phyloP scores from a whole-genome alignment of 2,329 filamentous ascomycete genomes.

The Colletotrichum chrysophilum region DNA sequence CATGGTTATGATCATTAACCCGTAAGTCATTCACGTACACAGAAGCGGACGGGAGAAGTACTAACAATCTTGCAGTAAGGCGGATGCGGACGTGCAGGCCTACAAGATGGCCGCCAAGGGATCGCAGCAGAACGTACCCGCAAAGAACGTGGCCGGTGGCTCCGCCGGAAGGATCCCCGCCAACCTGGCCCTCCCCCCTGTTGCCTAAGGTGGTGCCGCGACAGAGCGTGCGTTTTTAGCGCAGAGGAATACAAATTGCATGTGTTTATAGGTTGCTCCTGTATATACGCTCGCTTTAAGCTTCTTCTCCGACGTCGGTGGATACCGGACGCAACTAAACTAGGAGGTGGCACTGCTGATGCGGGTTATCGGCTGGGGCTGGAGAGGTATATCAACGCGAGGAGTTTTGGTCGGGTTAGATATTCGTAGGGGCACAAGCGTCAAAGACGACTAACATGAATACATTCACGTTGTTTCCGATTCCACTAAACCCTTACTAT shows the following conservation, averaged over 20 bases:
- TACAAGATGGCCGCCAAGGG: not conserved
- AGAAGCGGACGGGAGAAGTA: not conserved
- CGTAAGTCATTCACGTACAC: slow-evolving; percentile 29
- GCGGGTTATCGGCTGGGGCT: not conserved
- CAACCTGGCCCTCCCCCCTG: not conserved
- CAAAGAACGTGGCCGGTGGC: slow-evolving; percentile 12
- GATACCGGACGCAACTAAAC: not conserved
- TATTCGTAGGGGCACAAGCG: not conserved
- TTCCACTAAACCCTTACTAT: rapidly evolving
- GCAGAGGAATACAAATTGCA: not conserved
- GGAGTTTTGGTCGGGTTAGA: not conserved
- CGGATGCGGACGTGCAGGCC: slow-evolving; percentile 3
- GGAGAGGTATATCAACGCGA: not conserved
- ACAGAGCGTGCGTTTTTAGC: not conserved
- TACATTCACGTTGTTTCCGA: not conserved
- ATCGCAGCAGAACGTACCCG: slow-evolving; percentile 5
- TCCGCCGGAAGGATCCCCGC: not conserved
- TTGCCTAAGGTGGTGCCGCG: not conserved
- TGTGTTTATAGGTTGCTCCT: not conserved
- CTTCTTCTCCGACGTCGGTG: no score
- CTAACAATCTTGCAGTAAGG: not conserved
- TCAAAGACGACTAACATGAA: not conserved
- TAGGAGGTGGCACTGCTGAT: not conserved
- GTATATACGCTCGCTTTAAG: not conserved
- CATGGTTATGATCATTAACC: slow-evolving; percentile 58